Evolutionary conservation across 352 stramenopile genomes (phyloP).

Genomic region (Pythium apleroticum): DNA sequence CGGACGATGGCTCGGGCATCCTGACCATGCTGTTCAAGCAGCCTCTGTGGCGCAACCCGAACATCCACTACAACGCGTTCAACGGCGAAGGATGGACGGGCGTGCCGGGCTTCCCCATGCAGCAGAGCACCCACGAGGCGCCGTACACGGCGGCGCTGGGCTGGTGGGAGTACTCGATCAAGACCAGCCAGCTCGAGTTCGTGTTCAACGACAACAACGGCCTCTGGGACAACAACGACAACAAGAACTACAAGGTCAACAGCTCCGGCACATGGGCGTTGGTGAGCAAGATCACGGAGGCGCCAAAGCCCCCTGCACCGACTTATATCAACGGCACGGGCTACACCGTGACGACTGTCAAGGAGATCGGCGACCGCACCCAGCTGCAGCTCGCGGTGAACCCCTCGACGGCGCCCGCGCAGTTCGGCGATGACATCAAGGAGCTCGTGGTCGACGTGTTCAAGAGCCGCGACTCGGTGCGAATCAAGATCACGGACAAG

Average conservation of each 20-base stretch:
- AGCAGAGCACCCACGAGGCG: constrained; percentile 18
- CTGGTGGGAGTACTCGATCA: constrained; percentile 43
- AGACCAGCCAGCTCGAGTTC: constrained; percentile 38
- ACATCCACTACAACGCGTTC: constrained; percentile 32
- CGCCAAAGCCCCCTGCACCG: constrained; percentile 17
- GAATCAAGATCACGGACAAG: constrained; percentile 56
- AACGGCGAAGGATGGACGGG: constrained; percentile 27
- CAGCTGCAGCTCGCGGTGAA: constrained; percentile 39
- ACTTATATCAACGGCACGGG: constrained; percentile 38
- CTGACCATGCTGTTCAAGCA: constrained; percentile 31
- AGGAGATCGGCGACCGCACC: constrained; percentile 29
- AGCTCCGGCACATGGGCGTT: constrained; percentile 39
- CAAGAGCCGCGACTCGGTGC: constrained; percentile 43
- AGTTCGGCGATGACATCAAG: constrained; percentile 40
- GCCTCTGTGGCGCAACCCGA: constrained; percentile 23
- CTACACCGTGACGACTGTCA: constrained; percentile 39
- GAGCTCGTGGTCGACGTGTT: constrained; percentile 40
- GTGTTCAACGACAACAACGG: constrained; percentile 51
- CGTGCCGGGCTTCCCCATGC: constrained; percentile 28
- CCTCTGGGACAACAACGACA: constrained; percentile 47
- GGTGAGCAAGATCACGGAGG: constrained; percentile 34
- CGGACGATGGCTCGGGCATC: constrained; percentile 26
- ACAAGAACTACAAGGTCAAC: constrained; percentile 41
- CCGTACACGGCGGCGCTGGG: constrained; percentile 31
- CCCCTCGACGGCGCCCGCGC: constrained; percentile 15